Evolutionary conservation across 139 green algal species (phyloP), one percentile per base, ranked within the genome.

Genomic region (Coelastrella sp.): DNA sequence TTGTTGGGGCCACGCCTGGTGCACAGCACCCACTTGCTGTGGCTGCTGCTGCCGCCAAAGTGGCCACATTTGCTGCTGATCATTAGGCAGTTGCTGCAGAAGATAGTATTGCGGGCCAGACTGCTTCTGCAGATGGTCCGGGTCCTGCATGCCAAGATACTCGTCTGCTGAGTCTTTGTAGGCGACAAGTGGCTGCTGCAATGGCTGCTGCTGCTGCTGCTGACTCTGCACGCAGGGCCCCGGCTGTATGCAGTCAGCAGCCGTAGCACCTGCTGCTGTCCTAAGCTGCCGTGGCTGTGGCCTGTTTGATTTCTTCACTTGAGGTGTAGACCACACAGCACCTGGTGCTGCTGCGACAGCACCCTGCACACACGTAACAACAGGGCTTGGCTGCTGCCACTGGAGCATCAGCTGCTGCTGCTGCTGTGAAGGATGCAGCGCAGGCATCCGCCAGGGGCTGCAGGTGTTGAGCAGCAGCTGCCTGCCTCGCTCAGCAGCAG

Each of bases 171-270:
- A 47, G 32, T 1, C 32, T 47, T 47, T 47, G 32, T 47, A 0
- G 32, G 32, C 0, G 1, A 47, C 32, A 2, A 47, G 77, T 20
- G 57, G 23, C 74, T 57, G 5, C 74, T 57, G 74, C 19, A 32
- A 57, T 10, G n/a, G 32, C 32, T 68, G 80, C 59, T 86, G 80
- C 80, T 73, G 80, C 22, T 74, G 80, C 59, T 86, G 17, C 58
- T 71, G 79, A 7, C n/a, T n/a, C 3, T 54, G 3, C 7, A 32
- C 11, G 3, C 16, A 19, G 20, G 20, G 73, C 17, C 13, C 56
- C 19, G 3, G 17, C 73, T 78, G 73, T 19, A 3, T 16, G 7
- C 13, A 3, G 11, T 23, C 73, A 78, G 73, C 20, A 20, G 11
- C 16, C 2, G 23, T 5, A 10, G 71, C 7, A 61, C 22, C 76